These are phyloP conservation scores for Pichia sp. DNA, from an alignment of 1,139 yeast genomes.

Conservation along the genomic window DNA sequence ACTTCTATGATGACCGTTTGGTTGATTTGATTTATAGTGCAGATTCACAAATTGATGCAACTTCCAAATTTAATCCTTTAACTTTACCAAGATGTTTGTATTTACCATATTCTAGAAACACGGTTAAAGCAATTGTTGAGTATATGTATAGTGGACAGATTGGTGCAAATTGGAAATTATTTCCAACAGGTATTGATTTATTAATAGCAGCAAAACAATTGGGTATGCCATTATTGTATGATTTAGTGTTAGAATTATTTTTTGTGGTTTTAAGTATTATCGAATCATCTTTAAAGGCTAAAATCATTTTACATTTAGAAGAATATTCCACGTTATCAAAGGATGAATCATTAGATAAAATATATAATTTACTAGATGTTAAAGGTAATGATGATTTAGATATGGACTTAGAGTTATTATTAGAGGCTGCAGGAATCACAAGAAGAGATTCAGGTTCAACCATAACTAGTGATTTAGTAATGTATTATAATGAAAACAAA, in stretches of 20 bases:
- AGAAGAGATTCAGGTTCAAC: slow-evolving; percentile 17
- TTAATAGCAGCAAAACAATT: slow-evolving; percentile 56
- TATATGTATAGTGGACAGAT: slow-evolving; percentile 74
- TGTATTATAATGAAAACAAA: slow-evolving; percentile 1
- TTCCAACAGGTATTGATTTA: slow-evolving; percentile 62
- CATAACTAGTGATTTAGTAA: slow-evolving; percentile 5
- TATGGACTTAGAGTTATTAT: slow-evolving; percentile 49
- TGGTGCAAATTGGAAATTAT: slow-evolving; percentile 62
- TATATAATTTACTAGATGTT: slow-evolving; percentile 14
- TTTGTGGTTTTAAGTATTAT: slow-evolving; percentile 61
- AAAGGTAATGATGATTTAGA: slow-evolving; percentile 51
- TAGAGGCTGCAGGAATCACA: slow-evolving; percentile 34
- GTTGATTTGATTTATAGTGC: neutral
- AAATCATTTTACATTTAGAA: slow-evolving; percentile 10
- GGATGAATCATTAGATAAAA: slow-evolving; percentile 13
- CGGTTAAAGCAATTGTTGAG: slow-evolving; percentile 63
- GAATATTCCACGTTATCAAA: neutral
- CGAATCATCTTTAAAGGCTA: slow-evolving; percentile 28
- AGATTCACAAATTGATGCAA: neutral
- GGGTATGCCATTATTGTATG: slow-evolving; percentile 62
- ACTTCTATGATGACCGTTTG: neutral
- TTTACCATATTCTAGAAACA: slow-evolving; percentile 55
- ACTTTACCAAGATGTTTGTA: slow-evolving; percentile 58
- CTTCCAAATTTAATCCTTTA: slow-evolving; percentile 4
- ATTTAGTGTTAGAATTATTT: slow-evolving; percentile 58